Evolutionary conservation across 2,329 filamentous ascomycete genomes (phyloP).

Genomic region (Neoarthrinium moseri): DNA sequence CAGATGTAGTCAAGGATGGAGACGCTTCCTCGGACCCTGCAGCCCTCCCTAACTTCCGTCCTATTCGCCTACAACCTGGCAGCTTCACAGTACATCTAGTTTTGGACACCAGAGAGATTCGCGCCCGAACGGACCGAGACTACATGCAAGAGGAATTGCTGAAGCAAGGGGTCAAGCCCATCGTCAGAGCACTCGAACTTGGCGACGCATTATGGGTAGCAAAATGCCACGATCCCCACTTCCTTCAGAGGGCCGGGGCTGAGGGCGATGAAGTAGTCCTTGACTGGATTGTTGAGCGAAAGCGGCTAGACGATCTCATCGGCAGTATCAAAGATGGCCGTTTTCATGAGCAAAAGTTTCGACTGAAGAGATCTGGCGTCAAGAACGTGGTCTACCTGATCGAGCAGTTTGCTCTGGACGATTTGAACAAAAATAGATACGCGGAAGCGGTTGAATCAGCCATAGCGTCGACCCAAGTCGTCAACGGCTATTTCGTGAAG

Average conservation of each 20-base stretch:
- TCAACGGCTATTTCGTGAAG: constrained; percentile 78
- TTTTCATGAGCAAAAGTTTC: constrained; percentile 83
- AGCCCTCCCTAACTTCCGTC: constrained; percentile 48
- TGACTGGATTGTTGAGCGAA: constrained; percentile 80
- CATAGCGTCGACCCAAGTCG: constrained; percentile 74
- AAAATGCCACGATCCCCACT: constrained; percentile 60
- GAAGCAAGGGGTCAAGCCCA: constrained; percentile 63
- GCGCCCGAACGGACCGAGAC: constrained; percentile 70
- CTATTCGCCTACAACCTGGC: constrained; percentile 61
- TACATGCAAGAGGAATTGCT: constrained; percentile 73
- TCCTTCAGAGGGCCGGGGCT: constrained; percentile 54
- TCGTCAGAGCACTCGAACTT: constrained; percentile 68
- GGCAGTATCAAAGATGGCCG: constrained; percentile 78
- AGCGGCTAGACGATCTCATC: constrained; percentile 78
- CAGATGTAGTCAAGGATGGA: constrained; percentile 40
- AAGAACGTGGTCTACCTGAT: constrained; percentile 77
- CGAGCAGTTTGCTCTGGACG: constrained; percentile 66
- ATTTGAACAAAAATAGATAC: constrained; percentile 52
- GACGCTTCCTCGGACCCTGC: constrained; percentile 19
- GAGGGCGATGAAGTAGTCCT: constrained; percentile 71
- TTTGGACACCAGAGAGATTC: constrained; percentile 73
- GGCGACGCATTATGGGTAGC: constrained; percentile 81
- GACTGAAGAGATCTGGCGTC: constrained; percentile 69
- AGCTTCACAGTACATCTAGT: constrained; percentile 72
- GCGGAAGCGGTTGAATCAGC: constrained; percentile 69